A percentile compares a stretch with the other conserved stretches of the same genome.
These are phyloP conservation scores for Neurospora tetraspora DNA, from an alignment of 495 filamentous ascomycete species.

Conservation along the genomic window DNA sequence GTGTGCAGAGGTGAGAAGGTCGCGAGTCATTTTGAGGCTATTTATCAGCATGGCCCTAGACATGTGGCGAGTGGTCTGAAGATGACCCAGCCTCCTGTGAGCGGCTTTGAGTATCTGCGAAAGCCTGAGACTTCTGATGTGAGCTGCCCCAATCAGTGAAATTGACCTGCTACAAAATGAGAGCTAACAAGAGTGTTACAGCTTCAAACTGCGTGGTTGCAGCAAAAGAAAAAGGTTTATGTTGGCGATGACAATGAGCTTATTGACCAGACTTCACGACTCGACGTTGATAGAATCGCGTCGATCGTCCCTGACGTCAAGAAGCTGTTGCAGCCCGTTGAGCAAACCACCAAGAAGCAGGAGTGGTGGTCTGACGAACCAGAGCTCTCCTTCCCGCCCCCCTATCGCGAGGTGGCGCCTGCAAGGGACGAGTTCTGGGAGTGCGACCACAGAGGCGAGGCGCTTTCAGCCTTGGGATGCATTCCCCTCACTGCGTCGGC, in stretches of 20 bases:
- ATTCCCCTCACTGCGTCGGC: conserved; percentile 8
- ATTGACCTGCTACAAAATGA: neutral
- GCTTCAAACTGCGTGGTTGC: conserved; percentile 15
- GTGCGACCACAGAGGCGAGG: conserved; percentile 1
- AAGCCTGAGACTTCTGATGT: conserved; percentile 13
- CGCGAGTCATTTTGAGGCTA: conserved; percentile 16
- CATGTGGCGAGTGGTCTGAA: neutral
- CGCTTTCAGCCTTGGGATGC: conserved; percentile 11
- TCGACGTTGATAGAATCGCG: conserved; percentile 8
- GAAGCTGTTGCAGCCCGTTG: neutral
- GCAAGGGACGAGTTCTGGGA: conserved; percentile 15
- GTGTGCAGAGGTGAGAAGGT: conserved; percentile 15
- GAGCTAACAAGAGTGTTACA: neutral
- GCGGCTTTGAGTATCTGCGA: conserved; percentile 17
- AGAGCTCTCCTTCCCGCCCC: neutral
- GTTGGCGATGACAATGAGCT: neutral
- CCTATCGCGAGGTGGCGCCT: conserved; percentile 6
- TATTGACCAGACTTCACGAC: conserved; percentile 1
- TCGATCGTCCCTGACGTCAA: conserved; percentile 5
- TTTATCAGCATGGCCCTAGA: conserved; percentile 13
- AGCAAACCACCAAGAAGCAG: neutral
- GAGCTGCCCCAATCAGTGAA: neutral
- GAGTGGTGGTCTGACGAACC: neutral
- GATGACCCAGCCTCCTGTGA: conserved; percentile 3
- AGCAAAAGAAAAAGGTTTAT: conserved; percentile 9